These are phyloP conservation scores for Aspergillus glaucus DNA, from an alignment of 2,329 filamentous ascomycete genomes.

Conservation along the genomic window DNA sequence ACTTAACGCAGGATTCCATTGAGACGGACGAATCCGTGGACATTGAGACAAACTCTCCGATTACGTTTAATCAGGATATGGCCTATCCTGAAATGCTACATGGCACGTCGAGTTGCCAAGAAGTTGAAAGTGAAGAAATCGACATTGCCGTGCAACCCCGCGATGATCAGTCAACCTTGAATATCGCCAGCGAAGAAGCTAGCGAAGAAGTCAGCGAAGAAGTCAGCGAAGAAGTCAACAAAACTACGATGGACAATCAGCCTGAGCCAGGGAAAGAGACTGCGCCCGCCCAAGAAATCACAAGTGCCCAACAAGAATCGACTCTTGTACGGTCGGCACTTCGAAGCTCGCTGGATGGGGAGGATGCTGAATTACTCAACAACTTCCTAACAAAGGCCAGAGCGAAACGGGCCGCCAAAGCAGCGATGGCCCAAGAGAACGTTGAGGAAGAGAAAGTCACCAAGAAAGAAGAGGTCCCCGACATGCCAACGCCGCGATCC, in stretches of 20 bases:
- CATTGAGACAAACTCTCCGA: conserved; percentile 7
- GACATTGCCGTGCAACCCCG: conserved; percentile 11
- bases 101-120: conserved; percentile 9
- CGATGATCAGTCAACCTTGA: neutral
- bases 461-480: conserved; percentile 7
- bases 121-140: conserved; percentile 3
- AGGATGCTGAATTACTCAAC: conserved; percentile 35
- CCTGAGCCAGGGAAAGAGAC: neutral
- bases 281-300: neutral
- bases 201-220: neutral
- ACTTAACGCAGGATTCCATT: conserved; percentile 4
- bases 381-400: conserved; percentile 37
- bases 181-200: neutral
- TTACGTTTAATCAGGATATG: conserved; percentile 5
- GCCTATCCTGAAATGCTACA: conserved; percentile 17
- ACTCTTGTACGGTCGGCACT: conserved; percentile 32
- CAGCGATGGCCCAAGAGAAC: conserved; percentile 13
- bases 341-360: conserved; percentile 31
- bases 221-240: conserved; percentile 1
- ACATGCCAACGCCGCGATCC: conserved; percentile 23
- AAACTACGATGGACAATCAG: conserved; percentile 8
- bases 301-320: conserved; percentile 22
- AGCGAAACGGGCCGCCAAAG: conserved; percentile 35
- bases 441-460: conserved; percentile 9
- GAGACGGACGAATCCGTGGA: conserved; percentile 12